Base-by-base conservation (phyloP, 257 asterid species). In the Fraxinus pennsylvanica region DNA sequence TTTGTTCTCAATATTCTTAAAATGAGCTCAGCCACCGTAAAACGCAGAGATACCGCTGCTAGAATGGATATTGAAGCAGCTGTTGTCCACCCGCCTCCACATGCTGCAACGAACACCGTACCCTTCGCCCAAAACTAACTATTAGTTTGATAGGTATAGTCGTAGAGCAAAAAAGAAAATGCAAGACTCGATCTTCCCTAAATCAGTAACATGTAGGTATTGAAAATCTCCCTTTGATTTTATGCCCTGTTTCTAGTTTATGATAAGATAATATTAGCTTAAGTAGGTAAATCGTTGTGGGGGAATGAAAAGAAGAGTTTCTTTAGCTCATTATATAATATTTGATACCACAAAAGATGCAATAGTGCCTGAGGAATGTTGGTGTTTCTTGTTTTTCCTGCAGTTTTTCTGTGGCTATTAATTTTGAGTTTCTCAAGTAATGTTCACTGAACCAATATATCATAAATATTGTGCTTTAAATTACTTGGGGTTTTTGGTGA, bases 61-160 rank as follows among this genome's bases (percentile, higher is more conserved):
- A 22, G 30, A 22, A 85, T 85, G 86, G 88, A 85, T 71, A 71
- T 82, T 30, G 86, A 82, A 4, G 67, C 63, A 5, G 65, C 71
- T 3, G 9, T 76, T 29, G 14, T 4, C 27, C 76, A 5, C 33
- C 29, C 14, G 54, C n/a, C 33, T 5, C 57, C 14, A 38, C 13
- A 8, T 0, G 71, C 35, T 6, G 29, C 32, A 33, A 7, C 72
- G 3, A 59, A 13, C 38, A 76, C 27, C 27, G 27, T 25, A 25
- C 27, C 27, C 27, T 25, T 25, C 27, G 27, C 27, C 27, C 27
- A 25, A 25, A 25, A 3, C 54, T 45, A 45, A 45, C n/a, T 45
- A 19, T 45, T 10, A 45, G 19, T 45, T 13, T 45, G 17, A 14
- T 45, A 10, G 54, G 12, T 45, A 14, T 38, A 8, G 43, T 38